Conservation (phyloP, 495 filamentous ascomycete species). For the Pyrenula massariospora region DNA sequence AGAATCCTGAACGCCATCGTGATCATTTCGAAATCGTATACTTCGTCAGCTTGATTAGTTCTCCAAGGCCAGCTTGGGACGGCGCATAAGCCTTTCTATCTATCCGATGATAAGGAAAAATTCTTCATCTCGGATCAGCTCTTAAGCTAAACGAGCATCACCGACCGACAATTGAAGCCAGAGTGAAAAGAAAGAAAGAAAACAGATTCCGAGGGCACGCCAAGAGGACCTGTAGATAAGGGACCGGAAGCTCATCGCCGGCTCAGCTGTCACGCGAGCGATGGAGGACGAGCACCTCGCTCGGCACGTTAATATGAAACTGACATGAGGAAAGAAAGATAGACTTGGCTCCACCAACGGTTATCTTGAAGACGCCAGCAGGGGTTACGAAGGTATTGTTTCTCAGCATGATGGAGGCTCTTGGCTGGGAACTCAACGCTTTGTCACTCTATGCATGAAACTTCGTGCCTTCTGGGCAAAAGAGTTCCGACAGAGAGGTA, state of each 20-base stretch:
- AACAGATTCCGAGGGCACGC: neutral
- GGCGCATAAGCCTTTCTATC: neutral
- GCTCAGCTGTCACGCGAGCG: neutral
- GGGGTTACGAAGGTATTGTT: neutral
- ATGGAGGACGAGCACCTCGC: neutral
- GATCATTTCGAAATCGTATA: too few species aligned
- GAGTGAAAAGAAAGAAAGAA: neutral
- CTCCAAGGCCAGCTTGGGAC: neutral
- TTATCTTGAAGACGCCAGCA: neutral
- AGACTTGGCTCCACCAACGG: neutral
- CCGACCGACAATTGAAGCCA: neutral
- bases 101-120: neutral
- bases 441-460: neutral
- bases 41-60: too few species aligned
- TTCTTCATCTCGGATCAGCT: too few species aligned
- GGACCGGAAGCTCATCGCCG: too few species aligned
- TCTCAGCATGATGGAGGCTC: neutral
- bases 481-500: neutral
- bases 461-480: neutral
- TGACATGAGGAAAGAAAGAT: neutral
- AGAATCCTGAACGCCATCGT: neutral
- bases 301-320: neutral
- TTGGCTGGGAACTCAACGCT: neutral
- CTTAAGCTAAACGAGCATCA: too few species aligned
- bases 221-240: neutral